These are phyloP conservation scores for Zea luxurians DNA, from an alignment of 176 grass and related monocot species.

Conservation along the genomic window DNA sequence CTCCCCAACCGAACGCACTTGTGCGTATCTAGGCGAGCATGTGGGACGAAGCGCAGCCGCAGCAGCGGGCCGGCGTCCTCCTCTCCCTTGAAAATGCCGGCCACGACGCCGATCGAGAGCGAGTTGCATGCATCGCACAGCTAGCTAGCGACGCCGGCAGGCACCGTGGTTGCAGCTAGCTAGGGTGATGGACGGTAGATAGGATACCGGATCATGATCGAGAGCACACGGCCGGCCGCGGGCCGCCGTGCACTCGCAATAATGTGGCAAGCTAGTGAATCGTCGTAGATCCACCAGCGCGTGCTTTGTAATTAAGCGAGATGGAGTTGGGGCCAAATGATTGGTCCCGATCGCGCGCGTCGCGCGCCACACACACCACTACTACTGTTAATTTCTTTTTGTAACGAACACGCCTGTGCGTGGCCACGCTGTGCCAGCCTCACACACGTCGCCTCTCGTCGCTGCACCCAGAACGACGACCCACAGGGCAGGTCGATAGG, in stretches of 20 bases:
- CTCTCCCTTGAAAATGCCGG: background rate
- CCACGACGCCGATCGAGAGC: background rate
- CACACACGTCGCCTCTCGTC: background rate
- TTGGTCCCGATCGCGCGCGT: too few species aligned
- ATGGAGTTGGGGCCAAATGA: background rate
- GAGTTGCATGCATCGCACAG: conserved; percentile 32
- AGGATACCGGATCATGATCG: too few species aligned
- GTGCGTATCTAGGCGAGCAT: background rate
- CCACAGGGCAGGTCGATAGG: too few species aligned
- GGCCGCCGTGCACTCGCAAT: background rate
- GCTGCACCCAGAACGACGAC: too few species aligned
- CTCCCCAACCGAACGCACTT: conserved; percentile 27
- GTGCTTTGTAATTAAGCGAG: background rate
- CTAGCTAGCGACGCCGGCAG: conserved; percentile 19
- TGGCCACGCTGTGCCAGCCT: background rate
- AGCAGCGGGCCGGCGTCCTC: background rate
- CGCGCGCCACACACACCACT: too few species aligned
- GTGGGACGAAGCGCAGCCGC: background rate
- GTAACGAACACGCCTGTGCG: background rate
- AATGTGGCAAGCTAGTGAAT: background rate
- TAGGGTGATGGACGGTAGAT: too few species aligned
- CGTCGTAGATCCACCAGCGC: background rate
- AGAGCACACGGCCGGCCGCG: background rate
- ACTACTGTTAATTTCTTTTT: too few species aligned
- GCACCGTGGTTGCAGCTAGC: too few species aligned